Evolutionary conservation across 345 rosid genomes (phyloP), one percentile per base, ranked within the genome.

Genomic region (Citrus medica): DNA sequence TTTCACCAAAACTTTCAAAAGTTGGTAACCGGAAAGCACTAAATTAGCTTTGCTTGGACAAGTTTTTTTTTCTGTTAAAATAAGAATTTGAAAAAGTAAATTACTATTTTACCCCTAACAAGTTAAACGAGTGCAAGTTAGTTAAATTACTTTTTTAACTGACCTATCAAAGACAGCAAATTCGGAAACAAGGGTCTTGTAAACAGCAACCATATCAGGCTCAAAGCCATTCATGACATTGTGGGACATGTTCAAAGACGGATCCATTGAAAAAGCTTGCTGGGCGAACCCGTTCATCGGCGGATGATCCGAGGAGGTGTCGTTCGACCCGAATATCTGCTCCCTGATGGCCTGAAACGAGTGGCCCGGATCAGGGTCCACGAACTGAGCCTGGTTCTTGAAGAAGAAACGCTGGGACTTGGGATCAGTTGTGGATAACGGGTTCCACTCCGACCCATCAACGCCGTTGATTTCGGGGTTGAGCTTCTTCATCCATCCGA

Each of bases 361-460:
- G 86, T 93, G 99, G 12, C 98, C 99, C 0, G 97, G 99, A 80
- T 95, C 98, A 2, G 99, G 97, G 83, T 95, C 99, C 14, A 93
- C 96, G 80, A 81, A 92, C 66, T 91, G 90, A 1, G 99, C 80
- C 78, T 85, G 81, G 53, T 88, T 78, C 56, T 84, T 79, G 85
- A 92, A 91, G 67, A 66, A 72, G 46, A 89, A 76, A 14, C 64
- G 83, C 3, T 73, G 32, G 0, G 96, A 95, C 2, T 42, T 74
- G 0, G 96, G 92, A 73, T 95, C 94, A 2, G 85, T 40, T 2
- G 87, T 73, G 51, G 87, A 87, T 46, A 90, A 25, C 0, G 69
- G 89, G 80, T 92, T 93, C 32, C 84, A 87, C 24, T 93, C 89
- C 1, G 92, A 82, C 19, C 95, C 98, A 70, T 92, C 88, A 0